A percentile compares a stretch with the other conserved stretches of the same genome.
These are phyloP conservation scores for Emmonsia crescens DNA, from an alignment of 2,329 filamentous ascomycete species.

Conservation along the genomic window DNA sequence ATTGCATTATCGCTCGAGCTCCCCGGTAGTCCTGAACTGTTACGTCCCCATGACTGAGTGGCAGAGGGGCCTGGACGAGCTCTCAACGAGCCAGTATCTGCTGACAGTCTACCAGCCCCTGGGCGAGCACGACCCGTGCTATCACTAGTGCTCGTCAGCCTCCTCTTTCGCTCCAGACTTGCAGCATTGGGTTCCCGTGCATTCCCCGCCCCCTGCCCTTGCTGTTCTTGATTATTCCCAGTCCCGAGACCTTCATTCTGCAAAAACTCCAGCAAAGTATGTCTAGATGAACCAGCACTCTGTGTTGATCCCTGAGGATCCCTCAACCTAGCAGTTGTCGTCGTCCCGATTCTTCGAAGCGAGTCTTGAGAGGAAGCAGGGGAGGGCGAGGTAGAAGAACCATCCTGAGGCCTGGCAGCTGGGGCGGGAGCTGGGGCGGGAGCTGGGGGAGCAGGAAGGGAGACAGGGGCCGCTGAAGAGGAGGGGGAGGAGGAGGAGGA, in stretches of 20 bases:
- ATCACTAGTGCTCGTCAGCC: conserved; percentile 28
- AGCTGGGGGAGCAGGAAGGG: conserved; percentile 6
- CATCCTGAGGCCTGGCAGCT: not conserved
- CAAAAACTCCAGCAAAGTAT: conserved; percentile 6
- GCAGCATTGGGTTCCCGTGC: not conserved
- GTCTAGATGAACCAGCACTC: not conserved
- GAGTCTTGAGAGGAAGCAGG: not conserved
- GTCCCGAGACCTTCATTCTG: not conserved
- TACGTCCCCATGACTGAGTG: conserved; percentile 1
- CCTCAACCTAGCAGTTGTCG: not conserved
- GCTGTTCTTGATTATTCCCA: not conserved
- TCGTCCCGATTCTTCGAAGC: not conserved
- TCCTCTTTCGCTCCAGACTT: conserved; percentile 32
- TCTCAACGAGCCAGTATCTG: not conserved
- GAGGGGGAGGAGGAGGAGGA: not conserved
- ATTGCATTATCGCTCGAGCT: conserved; percentile 26
- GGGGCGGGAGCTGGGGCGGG: not conserved
- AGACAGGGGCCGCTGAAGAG: not conserved
- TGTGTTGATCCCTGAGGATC: not conserved
- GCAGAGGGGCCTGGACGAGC: not conserved
- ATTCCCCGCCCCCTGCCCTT: not conserved
- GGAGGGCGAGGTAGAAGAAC: not conserved
- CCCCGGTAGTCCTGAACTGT: conserved; percentile 12
- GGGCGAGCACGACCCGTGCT: conserved; percentile 13
- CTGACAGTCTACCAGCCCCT: not conserved